Base-by-base conservation (phyloP, 2,329 filamentous ascomycete genomes). In the Trichothecium sympodiale region DNA sequence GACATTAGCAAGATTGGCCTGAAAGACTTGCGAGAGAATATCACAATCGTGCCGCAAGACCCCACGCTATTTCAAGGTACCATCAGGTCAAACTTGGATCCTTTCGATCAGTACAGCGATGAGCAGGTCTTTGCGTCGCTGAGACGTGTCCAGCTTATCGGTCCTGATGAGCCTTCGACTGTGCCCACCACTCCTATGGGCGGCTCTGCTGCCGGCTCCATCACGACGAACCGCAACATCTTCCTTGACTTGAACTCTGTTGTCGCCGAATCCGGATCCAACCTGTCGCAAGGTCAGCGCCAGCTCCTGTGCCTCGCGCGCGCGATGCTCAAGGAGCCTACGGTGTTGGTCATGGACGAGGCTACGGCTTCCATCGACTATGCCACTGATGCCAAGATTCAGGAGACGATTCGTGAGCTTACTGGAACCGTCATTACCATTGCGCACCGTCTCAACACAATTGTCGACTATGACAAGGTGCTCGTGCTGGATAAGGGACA, bases 261-360 rank as follows among this genome's bases (percentile, higher is more conserved):
- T 0, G 83, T 98, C 28, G 77, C 83, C 2, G 91, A 96, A 54
- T 95, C 88, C 0, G 91, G 91, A 33, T 82, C 81, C 43, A 98
- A 98, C 51, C 71, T 98, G 9, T 96, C 89, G 0, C 91, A 98
- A 59, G 91, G 91, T 32, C 91, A 98, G 56, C 79, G 91, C 7
- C 91, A 98, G 59, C 79, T 98, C 8, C 68, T 98, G 38, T 98
- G 91, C 54, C 76, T 98, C 8, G 91, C 89, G 0, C 80, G 91
- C 37, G 91, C 91, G 0, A 76, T 98, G 46, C 80, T 98, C 43
- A 95, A 94, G 61, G 75, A 77, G 25, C 88, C 91, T 0, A 88
- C 83, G 44, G 87, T 98, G 2, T 68, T 98, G n/a, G 81, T 98
- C 52, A 96, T 98, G 91, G 91, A 98, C 58, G 91, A 98, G 65